Evolutionary conservation across 768 basidiomycete species (phyloP).

Genomic region (Pleurotus tuber-regium): DNA sequence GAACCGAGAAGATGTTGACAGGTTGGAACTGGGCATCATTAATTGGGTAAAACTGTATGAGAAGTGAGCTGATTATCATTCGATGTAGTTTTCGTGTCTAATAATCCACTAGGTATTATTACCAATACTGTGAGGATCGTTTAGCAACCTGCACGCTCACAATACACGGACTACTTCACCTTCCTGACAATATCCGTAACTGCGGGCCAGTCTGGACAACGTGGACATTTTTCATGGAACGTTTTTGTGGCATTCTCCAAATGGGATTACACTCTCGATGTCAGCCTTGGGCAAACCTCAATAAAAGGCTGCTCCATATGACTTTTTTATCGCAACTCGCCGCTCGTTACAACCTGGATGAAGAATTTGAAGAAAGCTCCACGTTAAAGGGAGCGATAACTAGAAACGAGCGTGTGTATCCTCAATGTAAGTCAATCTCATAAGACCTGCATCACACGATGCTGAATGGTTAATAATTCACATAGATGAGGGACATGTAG

Average conservation of each 20-base stretch:
- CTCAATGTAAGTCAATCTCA: constrained; percentile 9
- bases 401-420: constrained; percentile 11
- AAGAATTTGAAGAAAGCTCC: too few relatives aligned
- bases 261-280: constrained; percentile 16
- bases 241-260: constrained; percentile 28
- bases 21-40: constrained; percentile 23
- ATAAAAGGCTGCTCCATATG: constrained; percentile 19
- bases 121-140: constrained; percentile 24
- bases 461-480: background rate
- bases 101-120: constrained; percentile 24
- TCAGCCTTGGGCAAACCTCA: constrained; percentile 27
- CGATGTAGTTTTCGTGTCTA: background rate
- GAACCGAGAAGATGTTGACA: constrained; percentile 21
- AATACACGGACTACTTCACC: constrained; percentile 32
- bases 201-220: constrained; percentile 32
- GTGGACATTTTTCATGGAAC: constrained; percentile 36
- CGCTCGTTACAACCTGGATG: constrained; percentile 21
- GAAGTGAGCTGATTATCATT: constrained; percentile 20
- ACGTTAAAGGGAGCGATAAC: too few relatives aligned
- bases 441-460: background rate
- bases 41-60: constrained; percentile 38
- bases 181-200: constrained; percentile 25
- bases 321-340: constrained; percentile 25
- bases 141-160: constrained; percentile 27
- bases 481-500: constrained; percentile 17